These are phyloP conservation scores for Flueggea neowawraea DNA, from an alignment of 441 rosid species.

Conservation along the genomic window DNA sequence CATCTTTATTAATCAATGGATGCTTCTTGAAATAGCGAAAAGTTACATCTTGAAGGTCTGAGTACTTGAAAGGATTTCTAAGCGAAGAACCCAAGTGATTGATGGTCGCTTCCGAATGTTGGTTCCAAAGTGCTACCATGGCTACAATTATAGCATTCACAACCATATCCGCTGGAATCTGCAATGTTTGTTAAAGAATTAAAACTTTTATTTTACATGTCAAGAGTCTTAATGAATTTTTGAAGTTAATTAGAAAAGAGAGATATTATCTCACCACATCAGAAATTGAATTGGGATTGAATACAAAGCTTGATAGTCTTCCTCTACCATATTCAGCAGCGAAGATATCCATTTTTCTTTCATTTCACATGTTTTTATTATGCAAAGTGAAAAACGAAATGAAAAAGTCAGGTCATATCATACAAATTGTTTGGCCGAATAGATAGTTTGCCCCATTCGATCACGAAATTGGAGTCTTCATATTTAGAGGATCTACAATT, in stretches of 20 bases:
- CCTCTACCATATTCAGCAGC: conserved; percentile 71
- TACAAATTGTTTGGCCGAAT: too few species aligned
- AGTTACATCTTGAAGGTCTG: conserved; percentile 32
- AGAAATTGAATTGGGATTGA: conserved; percentile 28
- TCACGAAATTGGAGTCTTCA: too few species aligned
- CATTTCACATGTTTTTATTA: too few species aligned
- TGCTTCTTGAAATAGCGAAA: conserved; percentile 48
- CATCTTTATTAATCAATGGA: conserved; percentile 69
- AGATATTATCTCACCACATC: conserved; percentile 52
- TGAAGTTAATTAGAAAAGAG: too few species aligned
- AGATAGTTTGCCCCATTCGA: too few species aligned
- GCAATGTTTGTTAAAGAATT: not conserved
- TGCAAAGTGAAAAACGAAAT: too few species aligned
- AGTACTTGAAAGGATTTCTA: conserved; percentile 40
- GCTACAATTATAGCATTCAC: conserved; percentile 65
- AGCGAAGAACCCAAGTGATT: conserved; percentile 73
- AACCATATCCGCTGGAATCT: conserved; percentile 92
- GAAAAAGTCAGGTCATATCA: too few species aligned
- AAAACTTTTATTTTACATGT: too few species aligned
- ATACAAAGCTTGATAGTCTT: conserved; percentile 54
- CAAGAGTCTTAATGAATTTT: too few species aligned
- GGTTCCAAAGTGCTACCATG: conserved; percentile 39
- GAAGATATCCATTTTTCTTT: conserved; percentile 70
- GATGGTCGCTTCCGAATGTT: conserved; percentile 18
- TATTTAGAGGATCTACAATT: too few species aligned